Base-by-base conservation (phyloP, 371 early-diverging fungal species). In the Apophysomyces variabilis region DNA sequence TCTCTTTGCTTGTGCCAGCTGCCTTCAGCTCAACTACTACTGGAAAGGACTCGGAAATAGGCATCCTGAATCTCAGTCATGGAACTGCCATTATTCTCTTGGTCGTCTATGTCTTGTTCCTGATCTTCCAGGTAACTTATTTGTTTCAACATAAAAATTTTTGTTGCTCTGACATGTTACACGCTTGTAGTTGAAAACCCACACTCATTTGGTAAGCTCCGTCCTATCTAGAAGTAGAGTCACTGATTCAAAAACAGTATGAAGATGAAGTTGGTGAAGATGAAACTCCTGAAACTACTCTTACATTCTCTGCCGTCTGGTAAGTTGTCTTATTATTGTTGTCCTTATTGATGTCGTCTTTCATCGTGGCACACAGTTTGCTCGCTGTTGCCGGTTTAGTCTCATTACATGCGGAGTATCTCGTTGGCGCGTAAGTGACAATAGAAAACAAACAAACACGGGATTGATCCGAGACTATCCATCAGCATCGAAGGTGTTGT, bases 1-100 rank as follows among this genome's bases (percentile, higher is more conserved):
- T 93, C 58, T 89, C 92, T 21, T 78, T 93, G 14, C 64, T 96
- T 61, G 78, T 95, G 18, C 96, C 96, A n/a, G 92, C 95, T 13
- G 94, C 94, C 0, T 94, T 93, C 68, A 70, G 68, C 57, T 71
- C 72, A 37, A 72, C 82, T 18, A 73, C 79, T 18, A 68, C 76
- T 1, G 69, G 72, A 8, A 68, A 78, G 57, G 69, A 66, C 32
- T 60, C 66, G 18, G 47, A 62, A 32, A 26, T 45, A 13, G 85
- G 87, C n/a, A 80, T 90, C 50, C 58, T 90, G 36, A 76, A 84
- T 1, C 67, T 95, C 60, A 89, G 89, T 50, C 89, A 90, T 35
- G 89, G 89, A 36, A 90, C 91, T 12, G 85, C 95, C 0, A 74
- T 95, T 38, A 76, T 92, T 35, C 68, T 95, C 62, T 80, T 96